Evolutionary conservation across 192 early-diverging fungal genomes (phyloP), one percentile per base, ranked within the genome.

Genomic region (Coemansia sp.): DNA sequence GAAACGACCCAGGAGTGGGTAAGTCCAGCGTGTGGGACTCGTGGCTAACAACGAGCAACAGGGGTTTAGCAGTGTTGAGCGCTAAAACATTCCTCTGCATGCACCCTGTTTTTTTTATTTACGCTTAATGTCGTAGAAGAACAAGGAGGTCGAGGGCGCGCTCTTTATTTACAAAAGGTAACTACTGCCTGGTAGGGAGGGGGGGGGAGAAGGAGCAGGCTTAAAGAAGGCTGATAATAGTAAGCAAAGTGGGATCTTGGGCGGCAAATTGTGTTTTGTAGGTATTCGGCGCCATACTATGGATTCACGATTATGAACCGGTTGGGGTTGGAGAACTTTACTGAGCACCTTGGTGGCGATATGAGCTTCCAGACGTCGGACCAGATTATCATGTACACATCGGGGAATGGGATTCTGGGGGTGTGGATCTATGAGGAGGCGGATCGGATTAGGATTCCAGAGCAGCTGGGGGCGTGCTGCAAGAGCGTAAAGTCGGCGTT

Each of bases 281-380:
- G 76, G 61, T 13, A 50, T 21, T 24, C 66, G 13, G 66, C 85
- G 28, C 90, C 90, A 9, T 77, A 82, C 55, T 94, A 90, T 69
- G 90, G 91, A 14, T 84, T 98, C 65, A 89, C 89, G 42, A 88
- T 98, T 42, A 86, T 98, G 83, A 98, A 98, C 78, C 86, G 95
- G 35, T 80, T 94, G 4, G 85, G 87, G 5, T 79, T 93, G 20
- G 92, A 96, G 33, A 95, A 95, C 82, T 86, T 92, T 56, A 85
- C 81, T 57, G 84, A 88, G 46, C 77, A 84, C 33, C 71, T 98
- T 37, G 83, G 70, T 13, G 80, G 85, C 1, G 87, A 89, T 37
- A 88, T 95, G 83, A 87, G 90, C 43, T 85, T 96, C 63, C 88
- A 94, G 67, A 63, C 90, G n/a, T 85, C 88, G 36, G 86, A 87